phyloP scores from a whole-genome alignment of 73 alveolate species.

The Stentor coeruleus region DNA sequence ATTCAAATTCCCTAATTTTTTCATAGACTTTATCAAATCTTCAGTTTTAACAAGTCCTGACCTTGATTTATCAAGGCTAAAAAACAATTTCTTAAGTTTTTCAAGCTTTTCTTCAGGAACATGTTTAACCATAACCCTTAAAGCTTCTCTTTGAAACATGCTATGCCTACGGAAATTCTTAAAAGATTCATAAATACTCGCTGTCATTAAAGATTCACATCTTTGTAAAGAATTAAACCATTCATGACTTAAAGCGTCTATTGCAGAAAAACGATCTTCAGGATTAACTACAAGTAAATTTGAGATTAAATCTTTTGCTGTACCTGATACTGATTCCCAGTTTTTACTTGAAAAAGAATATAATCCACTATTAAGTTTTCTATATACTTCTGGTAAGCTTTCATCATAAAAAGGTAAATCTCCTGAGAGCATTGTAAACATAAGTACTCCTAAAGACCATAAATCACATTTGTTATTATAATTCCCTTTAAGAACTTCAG shows the following conservation, averaged over 20 bases:
- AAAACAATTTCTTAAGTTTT: background rate
- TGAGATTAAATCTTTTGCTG: constrained; percentile 48
- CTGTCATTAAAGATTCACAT: background rate
- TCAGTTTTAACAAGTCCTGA: constrained; percentile 4
- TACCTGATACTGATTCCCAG: constrained; percentile 35
- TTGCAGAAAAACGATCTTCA: constrained; percentile 44
- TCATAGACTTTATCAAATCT: background rate
- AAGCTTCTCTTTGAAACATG: background rate
- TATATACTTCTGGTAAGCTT: constrained; percentile 34
- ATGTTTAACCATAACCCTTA: background rate
- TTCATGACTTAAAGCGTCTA: background rate
- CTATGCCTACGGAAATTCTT: constrained; percentile 3
- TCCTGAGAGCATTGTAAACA: constrained; percentile 45
- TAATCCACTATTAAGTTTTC: constrained; percentile 11
- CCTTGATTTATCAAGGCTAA: background rate
- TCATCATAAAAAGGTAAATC: constrained; percentile 51
- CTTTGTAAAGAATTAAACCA: background rate
- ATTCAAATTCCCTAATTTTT: background rate
- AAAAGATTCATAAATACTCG: background rate
- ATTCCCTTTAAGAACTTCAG: constrained; percentile 37
- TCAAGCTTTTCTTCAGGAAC: constrained; percentile 10
- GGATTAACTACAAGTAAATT: constrained; percentile 53
- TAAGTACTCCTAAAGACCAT: constrained; percentile 55
- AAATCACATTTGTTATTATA: constrained; percentile 65
- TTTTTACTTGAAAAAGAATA: constrained; percentile 36